These are phyloP conservation scores for Emmonsiellopsis sp. DNA, from an alignment of 2,329 filamentous ascomycete genomes.

Conservation along the genomic window DNA sequence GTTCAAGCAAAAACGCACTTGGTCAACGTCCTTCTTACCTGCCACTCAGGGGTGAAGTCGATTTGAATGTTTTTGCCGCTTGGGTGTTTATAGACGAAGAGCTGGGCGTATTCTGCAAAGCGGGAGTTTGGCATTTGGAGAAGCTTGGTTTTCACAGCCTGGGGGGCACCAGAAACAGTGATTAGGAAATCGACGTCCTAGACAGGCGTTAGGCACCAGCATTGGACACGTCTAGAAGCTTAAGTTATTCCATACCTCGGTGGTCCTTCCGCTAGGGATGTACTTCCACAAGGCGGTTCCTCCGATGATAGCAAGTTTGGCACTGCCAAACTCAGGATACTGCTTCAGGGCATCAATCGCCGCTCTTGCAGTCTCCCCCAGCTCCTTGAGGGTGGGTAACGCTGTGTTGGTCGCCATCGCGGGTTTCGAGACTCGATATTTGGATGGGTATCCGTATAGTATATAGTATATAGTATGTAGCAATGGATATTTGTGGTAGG, in stretches of 20 bases:
- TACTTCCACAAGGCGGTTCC: conserved; percentile 4
- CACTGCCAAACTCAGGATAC: conserved; percentile 1
- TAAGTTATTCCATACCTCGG: background rate
- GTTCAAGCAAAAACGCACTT: too few relatives aligned
- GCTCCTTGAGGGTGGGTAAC: conserved; percentile 3
- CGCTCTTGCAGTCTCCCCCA: conserved; percentile 5
- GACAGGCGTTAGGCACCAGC: background rate
- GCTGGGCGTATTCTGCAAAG: conserved; percentile 3
- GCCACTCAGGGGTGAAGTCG: conserved; percentile 7
- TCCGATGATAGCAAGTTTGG: conserved; percentile 7
- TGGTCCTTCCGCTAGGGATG: background rate
- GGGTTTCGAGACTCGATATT: background rate
- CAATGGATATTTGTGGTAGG: too few relatives aligned
- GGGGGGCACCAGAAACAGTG: conserved; percentile 3
- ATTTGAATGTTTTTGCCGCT: conserved; percentile 3
- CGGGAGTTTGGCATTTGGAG: conserved; percentile 2
- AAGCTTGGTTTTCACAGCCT: conserved; percentile 4
- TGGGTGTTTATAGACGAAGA: conserved; percentile 3
- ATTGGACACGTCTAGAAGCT: background rate
- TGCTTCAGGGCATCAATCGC: conserved; percentile 4
- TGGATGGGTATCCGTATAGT: background rate
- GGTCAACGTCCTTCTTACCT: too few relatives aligned
- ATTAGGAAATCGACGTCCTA: conserved; percentile 8
- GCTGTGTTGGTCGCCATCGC: conserved; percentile 3
- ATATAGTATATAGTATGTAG: too few relatives aligned